Conservation (phyloP, 2,329 filamentous ascomycete genomes). For the Sporothrix sp. region DNA sequence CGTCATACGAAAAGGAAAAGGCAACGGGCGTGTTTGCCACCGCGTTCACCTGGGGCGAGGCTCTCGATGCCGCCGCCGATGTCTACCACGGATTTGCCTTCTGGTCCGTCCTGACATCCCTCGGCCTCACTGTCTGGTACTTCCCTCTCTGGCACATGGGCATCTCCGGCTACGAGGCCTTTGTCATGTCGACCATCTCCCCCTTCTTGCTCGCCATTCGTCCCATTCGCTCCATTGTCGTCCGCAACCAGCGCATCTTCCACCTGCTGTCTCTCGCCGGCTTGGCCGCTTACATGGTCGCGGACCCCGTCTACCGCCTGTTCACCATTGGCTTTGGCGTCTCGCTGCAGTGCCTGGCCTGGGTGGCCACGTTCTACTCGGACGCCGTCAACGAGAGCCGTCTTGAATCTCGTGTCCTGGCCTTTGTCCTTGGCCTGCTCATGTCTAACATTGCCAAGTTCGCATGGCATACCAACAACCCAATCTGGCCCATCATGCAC, state of each 20-base stretch:
- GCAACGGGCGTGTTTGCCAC: slow-evolving; percentile 62
- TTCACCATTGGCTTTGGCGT: slow-evolving; percentile 75
- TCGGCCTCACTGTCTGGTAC: slow-evolving; percentile 90
- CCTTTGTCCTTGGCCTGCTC: slow-evolving; percentile 72
- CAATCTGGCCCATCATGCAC: slow-evolving; percentile 92
- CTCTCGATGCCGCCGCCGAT: slow-evolving; percentile 75
- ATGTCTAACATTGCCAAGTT: slow-evolving; percentile 86
- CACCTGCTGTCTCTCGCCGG: slow-evolving; percentile 68
- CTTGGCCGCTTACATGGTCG: slow-evolving; percentile 68
- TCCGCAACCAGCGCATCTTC: slow-evolving; percentile 58
- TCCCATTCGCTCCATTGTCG: slow-evolving; percentile 55
- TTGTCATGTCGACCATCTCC: slow-evolving; percentile 76
- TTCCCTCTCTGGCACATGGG: slow-evolving; percentile 99
- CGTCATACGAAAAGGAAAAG: slow-evolving; percentile 67
- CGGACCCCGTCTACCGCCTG: slow-evolving; percentile 63
- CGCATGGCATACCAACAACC: slow-evolving; percentile 89
- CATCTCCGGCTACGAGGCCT: slow-evolving; percentile 87
- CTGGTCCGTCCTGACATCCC: slow-evolving; percentile 86
- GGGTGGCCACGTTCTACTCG: slow-evolving; percentile 71
- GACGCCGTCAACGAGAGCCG: slow-evolving; percentile 65
- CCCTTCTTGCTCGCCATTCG: slow-evolving; percentile 68
- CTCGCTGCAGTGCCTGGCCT: slow-evolving; percentile 69
- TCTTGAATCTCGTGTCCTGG: slow-evolving; percentile 72
- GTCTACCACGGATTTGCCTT: slow-evolving; percentile 93
- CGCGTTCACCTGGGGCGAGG: slow-evolving; percentile 61